A percentile compares a stretch with the other conserved stretches of the same genome.
Evolutionary conservation across 768 basidiomycete species (phyloP).

Genomic region (Chalciporus pseudorubinellus): DNA sequence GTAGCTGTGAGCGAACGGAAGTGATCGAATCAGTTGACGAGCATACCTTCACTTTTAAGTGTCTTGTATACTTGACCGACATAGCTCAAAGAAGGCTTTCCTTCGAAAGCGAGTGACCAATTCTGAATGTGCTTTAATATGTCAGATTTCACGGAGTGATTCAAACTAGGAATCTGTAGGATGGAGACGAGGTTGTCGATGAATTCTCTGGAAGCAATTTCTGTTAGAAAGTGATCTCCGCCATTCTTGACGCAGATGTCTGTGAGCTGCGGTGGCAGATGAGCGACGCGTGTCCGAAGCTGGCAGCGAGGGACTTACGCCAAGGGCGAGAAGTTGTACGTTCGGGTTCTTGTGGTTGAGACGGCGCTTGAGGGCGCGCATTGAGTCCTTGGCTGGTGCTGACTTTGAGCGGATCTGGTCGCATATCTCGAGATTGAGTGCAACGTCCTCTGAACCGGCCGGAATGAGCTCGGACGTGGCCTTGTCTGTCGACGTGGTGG

Average conservation of each 20-base stretch:
- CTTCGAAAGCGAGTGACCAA: slow-evolving; percentile 90
- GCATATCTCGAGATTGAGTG: slow-evolving; percentile 91
- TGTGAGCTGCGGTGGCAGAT: slow-evolving; percentile 53
- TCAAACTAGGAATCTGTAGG: slow-evolving; percentile 72
- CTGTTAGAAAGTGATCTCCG: slow-evolving; percentile 84
- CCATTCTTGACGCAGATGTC: slow-evolving; percentile 97
- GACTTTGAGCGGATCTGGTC: slow-evolving; percentile 95
- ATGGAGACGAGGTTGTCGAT: slow-evolving; percentile 92
- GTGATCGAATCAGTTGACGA: not conserved
- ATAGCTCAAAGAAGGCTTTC: slow-evolving; percentile 70
- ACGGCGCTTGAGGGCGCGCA: slow-evolving; percentile 83
- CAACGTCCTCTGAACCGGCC: slow-evolving; percentile 83
- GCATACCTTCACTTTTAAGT: slow-evolving; percentile 70
- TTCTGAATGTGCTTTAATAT: slow-evolving; percentile 84
- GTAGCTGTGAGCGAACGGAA: not conserved
- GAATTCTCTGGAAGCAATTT: slow-evolving; percentile 86
- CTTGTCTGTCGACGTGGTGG: slow-evolving; percentile 62
- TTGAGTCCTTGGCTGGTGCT: slow-evolving; percentile 78
- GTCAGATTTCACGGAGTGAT: slow-evolving; percentile 78
- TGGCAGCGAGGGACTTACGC: slow-evolving; percentile 50
- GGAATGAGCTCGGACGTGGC: slow-evolving; percentile 91
- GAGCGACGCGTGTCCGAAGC: not conserved
- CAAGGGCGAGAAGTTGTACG: slow-evolving; percentile 84
- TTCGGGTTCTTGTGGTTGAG: slow-evolving; percentile 95
- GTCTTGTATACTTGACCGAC: slow-evolving; percentile 78